Conservation (phyloP, 2,329 filamentous ascomycete species). For the Emmonsiellopsis sp. region DNA sequence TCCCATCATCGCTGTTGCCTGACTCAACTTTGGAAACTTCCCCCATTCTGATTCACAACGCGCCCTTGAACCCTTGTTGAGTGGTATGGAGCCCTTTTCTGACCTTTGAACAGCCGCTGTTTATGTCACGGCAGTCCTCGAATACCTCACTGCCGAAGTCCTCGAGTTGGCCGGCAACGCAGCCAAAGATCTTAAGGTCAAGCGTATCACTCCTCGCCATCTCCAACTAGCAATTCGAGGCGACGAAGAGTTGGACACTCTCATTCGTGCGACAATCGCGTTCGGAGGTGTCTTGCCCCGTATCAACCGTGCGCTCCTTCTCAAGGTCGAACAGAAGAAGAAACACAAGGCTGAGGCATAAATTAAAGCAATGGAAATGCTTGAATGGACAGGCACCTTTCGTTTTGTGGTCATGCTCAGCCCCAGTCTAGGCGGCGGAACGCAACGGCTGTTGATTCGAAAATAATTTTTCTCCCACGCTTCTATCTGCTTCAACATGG, state of each 20-base stretch:
- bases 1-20: neutral
- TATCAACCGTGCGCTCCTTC: constrained; percentile 92
- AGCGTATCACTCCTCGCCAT: constrained; percentile 97
- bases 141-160: constrained; percentile 96
- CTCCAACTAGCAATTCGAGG: constrained; percentile 96
- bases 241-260: constrained; percentile 94
- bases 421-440: constrained; percentile 7
- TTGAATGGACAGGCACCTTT: constrained; percentile 9
- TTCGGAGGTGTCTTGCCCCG: constrained; percentile 97
- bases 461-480: neutral
- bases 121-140: constrained; percentile 94
- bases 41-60: neutral
- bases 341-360: constrained; percentile 51
- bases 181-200: constrained; percentile 98
- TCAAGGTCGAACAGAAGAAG: constrained; percentile 98
- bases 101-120: constrained; percentile 58
- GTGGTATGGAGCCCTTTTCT: neutral
- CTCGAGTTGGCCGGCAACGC: constrained; percentile 97
- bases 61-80: neutral
- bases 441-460: constrained; percentile 1
- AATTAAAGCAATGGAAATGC: constrained; percentile 16
- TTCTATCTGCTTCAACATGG: neutral
- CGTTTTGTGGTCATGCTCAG: neutral
- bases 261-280: constrained; percentile 95
- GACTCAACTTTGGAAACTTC: neutral